A percentile compares a stretch with the other conserved stretches of the same genome.
phyloP scores from a whole-genome alignment of 768 basidiomycete species.

The Suillus occidentalis region DNA sequence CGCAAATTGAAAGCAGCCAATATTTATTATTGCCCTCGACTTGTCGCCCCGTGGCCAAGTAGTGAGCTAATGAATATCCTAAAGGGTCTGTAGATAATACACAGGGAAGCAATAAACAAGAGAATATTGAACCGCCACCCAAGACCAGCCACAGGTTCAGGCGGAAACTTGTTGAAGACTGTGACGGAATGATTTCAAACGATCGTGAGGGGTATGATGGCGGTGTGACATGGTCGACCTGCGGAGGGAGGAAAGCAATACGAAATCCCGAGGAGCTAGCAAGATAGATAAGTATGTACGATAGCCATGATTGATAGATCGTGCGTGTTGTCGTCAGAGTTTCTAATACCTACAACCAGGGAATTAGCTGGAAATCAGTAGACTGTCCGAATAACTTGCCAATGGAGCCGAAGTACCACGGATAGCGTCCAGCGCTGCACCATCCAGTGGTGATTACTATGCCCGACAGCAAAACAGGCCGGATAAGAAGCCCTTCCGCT shows the following conservation, averaged over 20 bases:
- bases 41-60: constrained; percentile 12
- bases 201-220: constrained; percentile 32
- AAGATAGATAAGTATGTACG: constrained; percentile 33
- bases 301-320: constrained; percentile 33
- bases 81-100: constrained; percentile 28
- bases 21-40: constrained; percentile 15
- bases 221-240: constrained; percentile 30
- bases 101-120: constrained; percentile 31
- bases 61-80: constrained; percentile 25
- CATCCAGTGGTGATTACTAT: constrained; percentile 37
- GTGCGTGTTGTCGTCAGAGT: constrained; percentile 31
- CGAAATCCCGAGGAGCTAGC: constrained; percentile 29
- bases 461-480: constrained; percentile 69
- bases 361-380: constrained; percentile 5
- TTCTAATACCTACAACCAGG: constrained; percentile 21
- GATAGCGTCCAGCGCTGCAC: constrained; percentile 22
- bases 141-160: constrained; percentile 9
- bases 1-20: constrained; percentile 5
- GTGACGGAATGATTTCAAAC: constrained; percentile 21
- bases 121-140: constrained; percentile 15
- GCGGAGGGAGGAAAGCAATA: constrained; percentile 26
- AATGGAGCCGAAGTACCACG: constrained; percentile 19
- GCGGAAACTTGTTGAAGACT: constrained; percentile 11
- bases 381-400: not conserved
- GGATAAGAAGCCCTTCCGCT: constrained; percentile 62